Percentiles rank a stretch among this genome's conserved stretches.
phyloP scores from a whole-genome alignment of 441 rosid genomes.

The Viola pubescens region DNA sequence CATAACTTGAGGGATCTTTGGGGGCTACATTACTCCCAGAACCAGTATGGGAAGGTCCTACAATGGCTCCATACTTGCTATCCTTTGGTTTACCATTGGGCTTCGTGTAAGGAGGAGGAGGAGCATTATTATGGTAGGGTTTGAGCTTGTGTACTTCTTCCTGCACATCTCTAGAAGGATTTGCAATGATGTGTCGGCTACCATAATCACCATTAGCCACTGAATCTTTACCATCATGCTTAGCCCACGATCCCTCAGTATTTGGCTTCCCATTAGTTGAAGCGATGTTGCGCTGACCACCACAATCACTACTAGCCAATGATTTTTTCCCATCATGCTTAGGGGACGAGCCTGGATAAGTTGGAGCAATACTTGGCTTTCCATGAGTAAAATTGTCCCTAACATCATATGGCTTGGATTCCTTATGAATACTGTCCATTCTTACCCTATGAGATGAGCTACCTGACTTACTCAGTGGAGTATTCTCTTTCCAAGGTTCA shows the following conservation, averaged over 20 bases:
- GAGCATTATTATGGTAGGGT: slow-evolving; percentile 28
- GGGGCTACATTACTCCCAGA: slow-evolving; percentile 22
- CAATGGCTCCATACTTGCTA: slow-evolving; percentile 26
- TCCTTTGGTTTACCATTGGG: slow-evolving; percentile 44
- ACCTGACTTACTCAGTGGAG: slow-evolving; percentile 32
- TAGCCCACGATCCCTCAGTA: slow-evolving; percentile 21
- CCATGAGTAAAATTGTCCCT: slow-evolving; percentile 18
- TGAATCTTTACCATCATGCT: slow-evolving; percentile 24
- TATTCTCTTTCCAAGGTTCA: slow-evolving; percentile 37
- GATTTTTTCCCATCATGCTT: slow-evolving; percentile 27
- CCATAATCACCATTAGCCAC: slow-evolving; percentile 22
- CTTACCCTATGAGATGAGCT: slow-evolving; percentile 37
- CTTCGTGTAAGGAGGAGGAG: slow-evolving; percentile 91
- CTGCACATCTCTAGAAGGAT: slow-evolving; percentile 23
- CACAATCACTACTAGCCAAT: slow-evolving; percentile 21
- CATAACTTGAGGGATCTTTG: slow-evolving; percentile 22
- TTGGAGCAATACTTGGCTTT: slow-evolving; percentile 25
- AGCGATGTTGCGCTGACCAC: slow-evolving; percentile 12
- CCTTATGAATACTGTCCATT: slow-evolving; percentile 21
- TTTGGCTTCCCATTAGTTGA: slow-evolving; percentile 20
- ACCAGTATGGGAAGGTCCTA: slow-evolving; percentile 28
- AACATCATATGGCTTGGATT: slow-evolving; percentile 25
- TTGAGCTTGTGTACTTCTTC: slow-evolving; percentile 32
- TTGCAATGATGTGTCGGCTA: slow-evolving; percentile 17
- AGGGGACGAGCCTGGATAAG: slow-evolving; percentile 18